Evolutionary conservation across 352 stramenopile genomes (phyloP).

Genomic region (Globisporangium mamillatum): DNA sequence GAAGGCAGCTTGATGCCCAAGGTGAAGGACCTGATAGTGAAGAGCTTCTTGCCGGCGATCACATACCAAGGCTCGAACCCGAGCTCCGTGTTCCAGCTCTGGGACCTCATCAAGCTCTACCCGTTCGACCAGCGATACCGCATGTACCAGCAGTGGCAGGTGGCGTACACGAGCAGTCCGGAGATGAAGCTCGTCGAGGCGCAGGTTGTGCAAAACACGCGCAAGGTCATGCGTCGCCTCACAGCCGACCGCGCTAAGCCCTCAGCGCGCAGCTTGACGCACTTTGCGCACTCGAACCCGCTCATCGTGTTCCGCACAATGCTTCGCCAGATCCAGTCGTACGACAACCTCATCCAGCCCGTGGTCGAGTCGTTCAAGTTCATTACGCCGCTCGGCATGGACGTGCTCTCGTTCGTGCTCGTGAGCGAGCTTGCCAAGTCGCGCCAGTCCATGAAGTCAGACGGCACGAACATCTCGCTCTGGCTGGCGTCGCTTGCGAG

Average conservation of each 20-base stretch:
- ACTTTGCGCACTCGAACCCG: conserved; percentile 92
- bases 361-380: conserved; percentile 96
- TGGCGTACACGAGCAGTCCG: conserved; percentile 50
- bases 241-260: conserved; percentile 79
- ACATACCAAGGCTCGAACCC: conserved; percentile 76
- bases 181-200: conserved; percentile 70
- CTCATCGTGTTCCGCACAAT: conserved; percentile 94
- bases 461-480: conserved; percentile 91
- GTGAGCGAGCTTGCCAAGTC: conserved; percentile 87
- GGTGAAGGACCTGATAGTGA: conserved; percentile 53
- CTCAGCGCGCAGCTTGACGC: conserved; percentile 72
- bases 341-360: conserved; percentile 96
- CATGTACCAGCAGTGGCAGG: conserved; percentile 80
- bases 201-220: conserved; percentile 62
- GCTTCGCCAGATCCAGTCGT: conserved; percentile 95
- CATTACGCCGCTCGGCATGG: conserved; percentile 90
- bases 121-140: conserved; percentile 78
- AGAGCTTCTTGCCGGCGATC: conserved; percentile 70
- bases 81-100: conserved; percentile 74
- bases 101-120: conserved; percentile 77
- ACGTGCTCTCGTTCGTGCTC: conserved; percentile 93
- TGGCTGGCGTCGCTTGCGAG: conserved; percentile 93
- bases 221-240: conserved; percentile 76
- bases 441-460: conserved; percentile 80
- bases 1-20: conserved; percentile 20